These are phyloP conservation scores for Corniculantispora saksenae DNA, from an alignment of 2,329 filamentous ascomycete species.

Conservation along the genomic window DNA sequence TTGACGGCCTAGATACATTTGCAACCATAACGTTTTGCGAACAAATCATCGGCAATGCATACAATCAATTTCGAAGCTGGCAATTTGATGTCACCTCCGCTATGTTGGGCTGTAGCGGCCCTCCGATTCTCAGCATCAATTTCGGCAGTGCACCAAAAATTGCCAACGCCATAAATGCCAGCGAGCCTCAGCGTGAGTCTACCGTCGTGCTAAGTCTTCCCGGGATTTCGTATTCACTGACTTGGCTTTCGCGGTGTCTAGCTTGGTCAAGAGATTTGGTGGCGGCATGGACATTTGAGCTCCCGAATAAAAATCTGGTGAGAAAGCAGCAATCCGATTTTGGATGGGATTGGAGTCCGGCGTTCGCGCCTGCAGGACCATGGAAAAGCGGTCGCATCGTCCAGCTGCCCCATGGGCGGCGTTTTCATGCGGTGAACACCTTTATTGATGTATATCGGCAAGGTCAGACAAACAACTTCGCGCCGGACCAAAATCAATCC, in stretches of 20 bases:
- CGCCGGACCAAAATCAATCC: slow-evolving; percentile 55
- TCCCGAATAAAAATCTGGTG: slow-evolving; percentile 33
- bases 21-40: slow-evolving; percentile 57
- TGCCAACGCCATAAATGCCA: slow-evolving; percentile 7
- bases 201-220: background rate
- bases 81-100: slow-evolving; percentile 56
- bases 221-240: background rate
- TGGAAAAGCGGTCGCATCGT: slow-evolving; percentile 62
- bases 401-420: slow-evolving; percentile 45
- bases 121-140: slow-evolving; percentile 22
- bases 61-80: slow-evolving; percentile 66
- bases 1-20: slow-evolving; percentile 65
- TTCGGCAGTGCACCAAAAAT: slow-evolving; percentile 27
- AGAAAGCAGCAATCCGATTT: slow-evolving; percentile 65
- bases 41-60: slow-evolving; percentile 53
- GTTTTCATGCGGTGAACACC: slow-evolving; percentile 46
- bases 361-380: slow-evolving; percentile 62
- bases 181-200: slow-evolving; percentile 9
- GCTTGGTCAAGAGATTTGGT: slow-evolving; percentile 5
- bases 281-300: slow-evolving; percentile 7
- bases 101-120: slow-evolving; percentile 28
- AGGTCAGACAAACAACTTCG: slow-evolving; percentile 59
- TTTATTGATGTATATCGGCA: slow-evolving; percentile 60
- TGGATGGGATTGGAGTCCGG: slow-evolving; percentile 66
- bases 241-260: background rate